These are phyloP conservation scores for Ramalina intermedia DNA, from an alignment of 495 filamentous ascomycete species.

Conservation along the genomic window DNA sequence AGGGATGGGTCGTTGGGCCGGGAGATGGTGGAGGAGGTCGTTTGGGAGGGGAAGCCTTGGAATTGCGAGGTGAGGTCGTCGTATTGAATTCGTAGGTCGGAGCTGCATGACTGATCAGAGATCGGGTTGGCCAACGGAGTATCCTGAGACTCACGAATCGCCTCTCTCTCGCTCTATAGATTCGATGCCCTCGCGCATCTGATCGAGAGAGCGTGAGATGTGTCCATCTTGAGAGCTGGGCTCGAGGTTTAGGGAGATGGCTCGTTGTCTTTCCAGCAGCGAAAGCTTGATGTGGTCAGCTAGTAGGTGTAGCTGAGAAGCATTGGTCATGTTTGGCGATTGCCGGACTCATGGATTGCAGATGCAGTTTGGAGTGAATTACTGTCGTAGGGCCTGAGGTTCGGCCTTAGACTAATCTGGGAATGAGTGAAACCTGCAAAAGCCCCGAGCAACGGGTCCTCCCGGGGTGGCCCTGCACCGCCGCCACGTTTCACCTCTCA, in stretches of 20 bases:
- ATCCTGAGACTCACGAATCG: slow-evolving; percentile 24
- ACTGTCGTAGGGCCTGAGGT: too few species aligned
- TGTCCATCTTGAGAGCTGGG: slow-evolving; percentile 76
- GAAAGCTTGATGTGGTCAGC: slow-evolving; percentile 43
- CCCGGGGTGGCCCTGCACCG: too few species aligned
- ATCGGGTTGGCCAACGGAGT: neutral
- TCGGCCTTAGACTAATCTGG: too few species aligned
- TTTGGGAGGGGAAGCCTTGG: slow-evolving; percentile 39
- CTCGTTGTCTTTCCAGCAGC: slow-evolving; percentile 71
- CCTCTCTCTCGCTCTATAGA: slow-evolving; percentile 45
- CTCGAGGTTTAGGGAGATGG: slow-evolving; percentile 72
- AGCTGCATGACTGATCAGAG: neutral
- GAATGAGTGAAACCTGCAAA: too few species aligned
- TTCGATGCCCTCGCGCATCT: slow-evolving; percentile 70
- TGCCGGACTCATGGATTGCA: neutral
- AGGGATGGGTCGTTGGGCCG: slow-evolving; percentile 56
- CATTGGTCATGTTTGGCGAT: slow-evolving; percentile 37
- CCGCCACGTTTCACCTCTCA: too few species aligned
- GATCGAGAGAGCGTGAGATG: slow-evolving; percentile 77
- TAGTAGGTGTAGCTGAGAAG: slow-evolving; percentile 39
- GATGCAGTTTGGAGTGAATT: too few species aligned
- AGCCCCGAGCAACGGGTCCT: too few species aligned
- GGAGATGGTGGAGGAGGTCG: slow-evolving; percentile 35
- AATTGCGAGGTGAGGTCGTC: slow-evolving; percentile 46
- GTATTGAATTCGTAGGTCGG: slow-evolving; percentile 34